These are phyloP conservation scores for Lepidium campestre DNA, from an alignment of 441 rosid species.

Conservation along the genomic window DNA sequence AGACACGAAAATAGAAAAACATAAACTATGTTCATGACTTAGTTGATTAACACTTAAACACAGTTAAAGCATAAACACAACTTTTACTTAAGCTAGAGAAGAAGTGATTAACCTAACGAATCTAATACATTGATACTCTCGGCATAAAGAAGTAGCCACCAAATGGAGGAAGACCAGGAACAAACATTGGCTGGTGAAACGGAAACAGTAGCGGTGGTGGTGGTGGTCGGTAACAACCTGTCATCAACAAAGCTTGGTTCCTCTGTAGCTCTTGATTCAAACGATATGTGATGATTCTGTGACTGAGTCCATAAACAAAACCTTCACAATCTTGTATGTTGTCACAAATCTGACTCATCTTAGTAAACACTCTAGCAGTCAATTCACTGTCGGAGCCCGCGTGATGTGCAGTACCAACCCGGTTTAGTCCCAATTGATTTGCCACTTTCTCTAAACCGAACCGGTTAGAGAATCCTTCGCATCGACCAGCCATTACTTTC, in stretches of 20 bases:
- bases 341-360: background rate
- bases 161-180: background rate
- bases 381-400: constrained; percentile 1
- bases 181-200: background rate
- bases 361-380: background rate
- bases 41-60: too few species aligned
- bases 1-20: too few species aligned
- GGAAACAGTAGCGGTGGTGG: background rate
- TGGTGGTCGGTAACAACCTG: background rate
- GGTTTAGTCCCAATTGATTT: background rate
- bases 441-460: background rate
- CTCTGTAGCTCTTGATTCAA: background rate
- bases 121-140: background rate
- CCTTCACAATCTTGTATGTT: background rate
- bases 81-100: background rate
- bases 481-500: background rate
- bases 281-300: background rate
- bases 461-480: background rate
- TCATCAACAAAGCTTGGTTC: background rate
- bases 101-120: background rate
- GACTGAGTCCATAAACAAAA: background rate
- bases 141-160: background rate
- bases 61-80: background rate
- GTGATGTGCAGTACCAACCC: background rate
- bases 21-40: too few species aligned